A percentile compares a stretch with the other conserved stretches of the same genome.
Conservation (phyloP, 2,329 filamentous ascomycete species). For the Nemania sp. region DNA sequence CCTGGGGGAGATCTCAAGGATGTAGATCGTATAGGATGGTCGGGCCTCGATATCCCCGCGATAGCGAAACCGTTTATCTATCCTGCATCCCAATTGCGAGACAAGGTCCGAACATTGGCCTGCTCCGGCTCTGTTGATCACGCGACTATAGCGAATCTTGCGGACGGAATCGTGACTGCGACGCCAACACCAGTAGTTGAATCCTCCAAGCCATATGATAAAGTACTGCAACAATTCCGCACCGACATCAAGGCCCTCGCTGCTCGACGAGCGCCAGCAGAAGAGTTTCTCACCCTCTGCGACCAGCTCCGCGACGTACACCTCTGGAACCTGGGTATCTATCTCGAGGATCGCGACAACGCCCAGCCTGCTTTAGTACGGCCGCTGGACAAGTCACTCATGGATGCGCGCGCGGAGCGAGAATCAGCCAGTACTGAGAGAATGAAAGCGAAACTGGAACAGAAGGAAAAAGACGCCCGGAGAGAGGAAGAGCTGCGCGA, state of each 20-base stretch:
- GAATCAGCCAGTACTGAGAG: conserved; percentile 13
- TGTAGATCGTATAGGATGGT: conserved; percentile 18
- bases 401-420: conserved; percentile 10
- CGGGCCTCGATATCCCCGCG: conserved; percentile 14
- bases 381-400: conserved; percentile 15
- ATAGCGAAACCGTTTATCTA: conserved; percentile 20
- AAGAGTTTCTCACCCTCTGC: conserved; percentile 20
- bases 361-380: conserved; percentile 15
- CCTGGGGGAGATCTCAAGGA: conserved; percentile 10
- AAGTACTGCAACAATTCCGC: conserved; percentile 16
- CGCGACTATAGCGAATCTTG: conserved; percentile 13
- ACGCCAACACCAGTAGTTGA: conserved; percentile 4
- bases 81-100: conserved; percentile 19
- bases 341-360: conserved; percentile 20
- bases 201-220: conserved; percentile 11
- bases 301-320: conserved; percentile 23
- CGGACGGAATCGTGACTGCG: background rate
- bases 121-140: conserved; percentile 12
- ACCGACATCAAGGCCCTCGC: conserved; percentile 6
- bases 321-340: conserved; percentile 19
- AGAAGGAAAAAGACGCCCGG: conserved; percentile 11
- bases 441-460: conserved; percentile 11
- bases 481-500: conserved; percentile 14
- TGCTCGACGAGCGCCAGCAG: conserved; percentile 13
- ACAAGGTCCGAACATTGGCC: conserved; percentile 21